phyloP scores from a whole-genome alignment of 441 rosid species.

The Manihot esculenta region DNA sequence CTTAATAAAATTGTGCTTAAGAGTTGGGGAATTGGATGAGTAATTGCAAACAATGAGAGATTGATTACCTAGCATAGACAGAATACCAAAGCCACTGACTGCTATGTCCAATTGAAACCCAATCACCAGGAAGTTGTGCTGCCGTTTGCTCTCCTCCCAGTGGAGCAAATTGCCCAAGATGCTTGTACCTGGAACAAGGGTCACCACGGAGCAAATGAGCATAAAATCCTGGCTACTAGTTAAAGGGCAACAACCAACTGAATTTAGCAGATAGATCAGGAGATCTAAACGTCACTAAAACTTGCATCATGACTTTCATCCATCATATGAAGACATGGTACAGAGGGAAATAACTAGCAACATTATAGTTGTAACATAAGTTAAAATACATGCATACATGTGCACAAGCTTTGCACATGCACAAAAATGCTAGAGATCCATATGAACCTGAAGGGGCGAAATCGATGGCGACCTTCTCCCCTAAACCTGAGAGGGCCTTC shows the following conservation, averaged over 20 bases:
- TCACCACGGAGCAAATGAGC: neutral
- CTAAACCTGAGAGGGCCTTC: conserved; percentile 96
- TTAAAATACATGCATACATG: neutral
- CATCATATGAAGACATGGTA: neutral
- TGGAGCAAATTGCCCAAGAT: conserved; percentile 83
- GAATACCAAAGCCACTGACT: conserved; percentile 88
- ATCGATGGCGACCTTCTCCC: conserved; percentile 93
- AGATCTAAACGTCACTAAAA: neutral
- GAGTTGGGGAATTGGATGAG: neutral
- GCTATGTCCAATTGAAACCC: conserved; percentile 74
- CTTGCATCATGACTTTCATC: too few relatives aligned
- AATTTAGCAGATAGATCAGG: too few relatives aligned
- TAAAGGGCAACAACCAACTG: neutral
- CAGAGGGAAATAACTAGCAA: neutral
- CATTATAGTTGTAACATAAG: neutral
- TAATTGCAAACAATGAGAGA: neutral
- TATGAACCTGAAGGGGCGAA: conserved; percentile 80
- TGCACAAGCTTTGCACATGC: neutral
- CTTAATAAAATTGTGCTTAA: too few relatives aligned
- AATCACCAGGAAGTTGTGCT: conserved; percentile 75
- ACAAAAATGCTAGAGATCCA: neutral
- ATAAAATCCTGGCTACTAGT: neutral
- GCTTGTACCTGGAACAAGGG: conserved; percentile 49
- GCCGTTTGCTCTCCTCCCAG: conserved; percentile 83
- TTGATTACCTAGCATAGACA: conserved; percentile 62